Evolutionary conservation across 2,329 filamentous ascomycete genomes (phyloP).

Genomic region (Scedosporium minutisporum): DNA sequence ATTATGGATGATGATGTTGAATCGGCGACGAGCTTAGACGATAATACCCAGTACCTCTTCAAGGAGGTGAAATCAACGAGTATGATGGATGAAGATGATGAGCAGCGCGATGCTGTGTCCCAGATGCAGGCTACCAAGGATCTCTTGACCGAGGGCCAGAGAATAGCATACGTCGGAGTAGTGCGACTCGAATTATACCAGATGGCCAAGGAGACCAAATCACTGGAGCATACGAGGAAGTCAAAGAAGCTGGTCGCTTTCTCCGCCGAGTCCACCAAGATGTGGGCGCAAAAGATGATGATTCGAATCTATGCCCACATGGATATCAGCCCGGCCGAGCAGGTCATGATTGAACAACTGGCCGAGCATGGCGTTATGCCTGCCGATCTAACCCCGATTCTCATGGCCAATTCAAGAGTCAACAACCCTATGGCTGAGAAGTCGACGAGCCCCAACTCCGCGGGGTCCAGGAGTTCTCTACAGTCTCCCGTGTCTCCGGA

Average conservation of each 20-base stretch:
- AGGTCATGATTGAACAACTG: constrained; percentile 98
- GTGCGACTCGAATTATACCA: constrained; percentile 70
- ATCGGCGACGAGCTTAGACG: constrained; percentile 91
- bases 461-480: constrained; percentile 10
- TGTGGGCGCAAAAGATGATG: constrained; percentile 99
- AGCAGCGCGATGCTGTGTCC: constrained; percentile 72
- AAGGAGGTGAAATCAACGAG: constrained; percentile 56
- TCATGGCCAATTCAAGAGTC: constrained; percentile 88
- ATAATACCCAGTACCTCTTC: constrained; percentile 94
- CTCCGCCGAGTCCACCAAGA: constrained; percentile 69
- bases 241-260: constrained; percentile 63
- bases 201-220: constrained; percentile 62
- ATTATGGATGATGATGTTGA: constrained; percentile 89
- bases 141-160: constrained; percentile 86
- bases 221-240: constrained; percentile 37
- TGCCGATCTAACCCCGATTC: constrained; percentile 68
- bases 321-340: constrained; percentile 85
- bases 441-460: constrained; percentile 4
- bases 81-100: constrained; percentile 62
- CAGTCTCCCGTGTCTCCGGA: constrained; percentile 16
- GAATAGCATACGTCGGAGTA: constrained; percentile 90
- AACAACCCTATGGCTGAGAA: constrained; percentile 75
- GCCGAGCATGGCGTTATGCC: constrained; percentile 85
- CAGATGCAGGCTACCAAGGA: constrained; percentile 96
- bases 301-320: constrained; percentile 88